These are phyloP conservation scores for Rhododendron mucronatum DNA, from an alignment of 148 eudicot genomes.

Conservation along the genomic window DNA sequence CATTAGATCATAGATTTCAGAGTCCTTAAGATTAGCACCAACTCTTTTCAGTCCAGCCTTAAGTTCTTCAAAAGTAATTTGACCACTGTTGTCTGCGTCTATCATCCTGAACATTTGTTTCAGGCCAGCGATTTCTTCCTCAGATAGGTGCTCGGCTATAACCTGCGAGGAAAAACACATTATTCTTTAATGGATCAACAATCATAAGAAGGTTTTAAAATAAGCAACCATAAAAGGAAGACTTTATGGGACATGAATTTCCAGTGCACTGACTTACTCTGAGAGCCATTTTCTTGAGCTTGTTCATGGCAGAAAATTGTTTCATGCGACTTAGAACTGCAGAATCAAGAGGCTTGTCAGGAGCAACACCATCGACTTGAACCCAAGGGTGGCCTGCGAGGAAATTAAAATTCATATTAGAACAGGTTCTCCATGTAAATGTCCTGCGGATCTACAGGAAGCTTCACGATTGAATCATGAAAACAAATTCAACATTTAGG, in stretches of 20 bases:
- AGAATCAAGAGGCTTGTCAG: slow-evolving; percentile 91
- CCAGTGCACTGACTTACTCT: slow-evolving; percentile 43
- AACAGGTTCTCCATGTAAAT: neutral
- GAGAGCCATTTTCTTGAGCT: slow-evolving; percentile 82
- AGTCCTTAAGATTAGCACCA: slow-evolving; percentile 77
- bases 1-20: slow-evolving; percentile 73
- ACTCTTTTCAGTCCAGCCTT: slow-evolving; percentile 71
- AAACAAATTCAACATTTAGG: neutral
- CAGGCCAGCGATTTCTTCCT: slow-evolving; percentile 91
- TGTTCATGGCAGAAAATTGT: slow-evolving; percentile 85
- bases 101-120: slow-evolving; percentile 94
- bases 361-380: slow-evolving; percentile 77
- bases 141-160: slow-evolving; percentile 85
- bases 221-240: neutral
- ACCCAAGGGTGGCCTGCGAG: slow-evolving; percentile 87
- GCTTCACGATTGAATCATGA: neutral
- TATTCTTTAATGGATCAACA: neutral
- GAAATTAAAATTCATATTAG: slow-evolving; percentile 8
- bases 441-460: neutral
- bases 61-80: slow-evolving; percentile 81
- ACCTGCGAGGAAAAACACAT: slow-evolving; percentile 34
- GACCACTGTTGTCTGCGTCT: slow-evolving; percentile 81
- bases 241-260: neutral
- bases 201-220: neutral
- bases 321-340: slow-evolving; percentile 83